A percentile compares a stretch with the other conserved stretches of the same genome.
Evolutionary conservation across 176 grass and related monocot genomes (phyloP).

Genomic region (Cymbopogon citratus): DNA sequence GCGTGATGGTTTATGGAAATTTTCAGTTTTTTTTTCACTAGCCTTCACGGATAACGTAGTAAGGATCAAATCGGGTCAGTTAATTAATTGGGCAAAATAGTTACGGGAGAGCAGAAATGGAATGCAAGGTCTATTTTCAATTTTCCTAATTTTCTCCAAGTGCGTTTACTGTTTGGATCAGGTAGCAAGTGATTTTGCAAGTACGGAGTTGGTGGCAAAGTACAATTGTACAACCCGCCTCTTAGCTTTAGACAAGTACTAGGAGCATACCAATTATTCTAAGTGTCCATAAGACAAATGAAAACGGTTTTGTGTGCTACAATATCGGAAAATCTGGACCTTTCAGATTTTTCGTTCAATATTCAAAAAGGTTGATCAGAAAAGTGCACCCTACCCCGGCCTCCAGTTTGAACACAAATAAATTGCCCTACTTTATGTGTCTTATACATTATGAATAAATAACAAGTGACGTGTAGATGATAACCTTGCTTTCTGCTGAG

Average conservation of each 20-base stretch:
- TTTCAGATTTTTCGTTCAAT: too few species aligned
- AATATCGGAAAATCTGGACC: not conserved
- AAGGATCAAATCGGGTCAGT: too few species aligned
- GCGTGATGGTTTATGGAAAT: not conserved
- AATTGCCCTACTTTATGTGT: too few species aligned
- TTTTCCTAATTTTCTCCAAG: too few species aligned
- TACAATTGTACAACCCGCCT: not conserved
- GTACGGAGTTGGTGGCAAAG: not conserved
- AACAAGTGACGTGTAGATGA: too few species aligned
- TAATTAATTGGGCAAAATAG: too few species aligned
- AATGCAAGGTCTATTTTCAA: not conserved
- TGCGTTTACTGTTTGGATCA: not conserved
- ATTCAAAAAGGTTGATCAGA: too few species aligned
- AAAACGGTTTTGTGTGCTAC: not conserved
- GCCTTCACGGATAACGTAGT: not conserved
- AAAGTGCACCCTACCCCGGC: too few species aligned
- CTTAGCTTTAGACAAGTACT: not conserved
- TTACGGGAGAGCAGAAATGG: not conserved
- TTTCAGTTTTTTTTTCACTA: not conserved
- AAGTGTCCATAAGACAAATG: not conserved
- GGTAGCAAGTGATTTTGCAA: not conserved
- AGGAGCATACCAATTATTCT: not conserved
- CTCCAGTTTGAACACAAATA: too few species aligned
- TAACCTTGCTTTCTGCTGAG: too few species aligned
- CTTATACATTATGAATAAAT: too few species aligned